A percentile compares a stretch with the other conserved stretches of the same genome.
Conservation (phyloP, 352 stramenopile genomes). For the Thalassiosira ordinaria region DNA sequence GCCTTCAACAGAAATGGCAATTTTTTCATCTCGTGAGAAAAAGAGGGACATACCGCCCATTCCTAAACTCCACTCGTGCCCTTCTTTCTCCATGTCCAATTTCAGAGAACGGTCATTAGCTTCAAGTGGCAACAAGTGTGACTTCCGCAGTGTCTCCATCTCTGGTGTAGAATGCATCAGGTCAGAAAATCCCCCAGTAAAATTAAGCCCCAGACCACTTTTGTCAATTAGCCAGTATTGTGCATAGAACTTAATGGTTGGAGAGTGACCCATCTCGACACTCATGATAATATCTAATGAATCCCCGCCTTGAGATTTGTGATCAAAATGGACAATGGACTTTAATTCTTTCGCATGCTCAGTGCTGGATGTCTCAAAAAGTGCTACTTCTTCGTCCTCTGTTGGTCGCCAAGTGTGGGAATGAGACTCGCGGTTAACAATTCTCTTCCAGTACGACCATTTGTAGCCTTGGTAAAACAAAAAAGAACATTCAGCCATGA, state of each 20-base stretch:
- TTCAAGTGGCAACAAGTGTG: constrained; percentile 53
- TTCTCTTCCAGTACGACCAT: constrained; percentile 41
- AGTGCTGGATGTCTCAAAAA: constrained; percentile 60
- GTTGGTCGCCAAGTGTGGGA: constrained; percentile 71
- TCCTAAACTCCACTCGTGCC: constrained; percentile 80
- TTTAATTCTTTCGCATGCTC: constrained; percentile 77
- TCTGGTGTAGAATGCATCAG: constrained; percentile 68
- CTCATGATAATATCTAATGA: constrained; percentile 74
- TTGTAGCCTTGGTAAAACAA: constrained; percentile 5
- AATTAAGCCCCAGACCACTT: constrained; percentile 76
- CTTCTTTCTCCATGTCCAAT: constrained; percentile 61
- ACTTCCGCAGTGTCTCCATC: constrained; percentile 61
- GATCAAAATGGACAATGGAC: constrained; percentile 71
- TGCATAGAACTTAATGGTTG: constrained; percentile 71
- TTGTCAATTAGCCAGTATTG: constrained; percentile 86
- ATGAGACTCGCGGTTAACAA: constrained; percentile 72
- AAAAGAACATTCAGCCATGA: background rate
- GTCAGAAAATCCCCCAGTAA: constrained; percentile 73
- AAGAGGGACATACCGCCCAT: constrained; percentile 80
- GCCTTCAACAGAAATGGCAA: constrained; percentile 70
- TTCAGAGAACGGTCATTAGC: constrained; percentile 41
- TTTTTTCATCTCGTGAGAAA: constrained; percentile 72
- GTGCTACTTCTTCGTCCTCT: constrained; percentile 66
- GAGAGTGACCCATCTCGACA: constrained; percentile 54
- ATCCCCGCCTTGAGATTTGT: constrained; percentile 56